These are phyloP conservation scores for Cylindrodendrum hubeiense DNA, from an alignment of 2,329 filamentous ascomycete genomes.

Conservation along the genomic window DNA sequence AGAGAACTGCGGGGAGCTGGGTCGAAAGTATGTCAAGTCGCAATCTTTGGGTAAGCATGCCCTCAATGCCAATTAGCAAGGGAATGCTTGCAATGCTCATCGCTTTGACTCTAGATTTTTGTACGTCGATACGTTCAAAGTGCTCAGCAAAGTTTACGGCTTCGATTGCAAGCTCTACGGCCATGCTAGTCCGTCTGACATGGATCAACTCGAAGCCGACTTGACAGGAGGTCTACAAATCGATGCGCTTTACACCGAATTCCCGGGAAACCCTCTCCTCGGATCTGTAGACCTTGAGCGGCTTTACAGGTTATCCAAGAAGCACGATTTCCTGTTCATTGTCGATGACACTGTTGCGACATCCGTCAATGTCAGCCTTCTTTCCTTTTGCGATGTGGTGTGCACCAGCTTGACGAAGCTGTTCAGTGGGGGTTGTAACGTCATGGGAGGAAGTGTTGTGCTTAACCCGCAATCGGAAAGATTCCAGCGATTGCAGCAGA, in stretches of 20 bases:
- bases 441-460: slow-evolving; percentile 61
- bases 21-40: slow-evolving; percentile 30
- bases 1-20: neutral
- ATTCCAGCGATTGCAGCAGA: slow-evolving; percentile 47
- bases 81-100: neutral
- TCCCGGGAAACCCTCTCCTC: slow-evolving; percentile 50
- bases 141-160: slow-evolving; percentile 41
- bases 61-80: neutral
- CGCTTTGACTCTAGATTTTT: slow-evolving; percentile 35
- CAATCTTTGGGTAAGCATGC: slow-evolving; percentile 42
- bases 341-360: slow-evolving; percentile 61
- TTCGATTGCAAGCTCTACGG: slow-evolving; percentile 58
- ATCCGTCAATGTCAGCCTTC: slow-evolving; percentile 60
- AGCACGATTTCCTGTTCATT: slow-evolving; percentile 55
- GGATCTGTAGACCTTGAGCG: slow-evolving; percentile 45
- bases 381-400: slow-evolving; percentile 60
- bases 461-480: slow-evolving; percentile 57
- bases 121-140: slow-evolving; percentile 48
- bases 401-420: slow-evolving; percentile 66
- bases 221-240: slow-evolving; percentile 53
- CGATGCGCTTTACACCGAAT: slow-evolving; percentile 61
- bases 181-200: slow-evolving; percentile 51
- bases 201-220: slow-evolving; percentile 55
- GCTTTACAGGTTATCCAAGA: slow-evolving; percentile 46
- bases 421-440: slow-evolving; percentile 67